Percentiles rank a stretch among this genome's conserved stretches.
Conservation (phyloP, 495 filamentous ascomycete genomes). For the Lasiosphaeria hispida region DNA sequence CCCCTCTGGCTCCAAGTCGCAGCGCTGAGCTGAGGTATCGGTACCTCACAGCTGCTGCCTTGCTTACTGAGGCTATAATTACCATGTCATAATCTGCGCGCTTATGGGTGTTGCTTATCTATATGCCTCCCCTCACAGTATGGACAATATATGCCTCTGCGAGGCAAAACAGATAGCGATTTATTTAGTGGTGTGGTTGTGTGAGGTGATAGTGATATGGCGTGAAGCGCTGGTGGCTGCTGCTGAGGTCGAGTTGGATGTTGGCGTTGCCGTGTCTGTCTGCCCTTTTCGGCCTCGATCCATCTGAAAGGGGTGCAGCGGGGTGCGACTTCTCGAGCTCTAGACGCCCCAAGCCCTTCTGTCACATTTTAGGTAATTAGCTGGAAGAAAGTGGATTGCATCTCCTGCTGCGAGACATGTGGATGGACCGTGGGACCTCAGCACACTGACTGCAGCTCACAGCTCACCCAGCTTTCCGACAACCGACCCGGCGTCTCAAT, state of each 20-base stretch:
- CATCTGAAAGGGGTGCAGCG: not conserved
- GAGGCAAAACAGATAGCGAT: too few relatives aligned
- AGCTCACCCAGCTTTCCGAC: slow-evolving; percentile 3
- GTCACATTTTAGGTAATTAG: slow-evolving; percentile 5
- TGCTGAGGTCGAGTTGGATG: not conserved
- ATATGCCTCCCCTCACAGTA: too few relatives aligned
- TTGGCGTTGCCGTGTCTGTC: not conserved
- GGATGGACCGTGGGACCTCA: not conserved
- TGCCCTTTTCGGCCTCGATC: not conserved
- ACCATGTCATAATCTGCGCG: too few relatives aligned
- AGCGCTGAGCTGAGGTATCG: not conserved
- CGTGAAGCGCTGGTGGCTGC: too few relatives aligned
- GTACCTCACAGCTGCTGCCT: not conserved
- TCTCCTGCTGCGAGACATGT: not conserved
- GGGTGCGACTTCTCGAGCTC: not conserved
- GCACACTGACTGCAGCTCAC: not conserved
- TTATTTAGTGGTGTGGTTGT: too few relatives aligned
- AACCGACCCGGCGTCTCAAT: slow-evolving; percentile 4
- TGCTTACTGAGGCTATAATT: too few relatives aligned
- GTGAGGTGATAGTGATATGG: too few relatives aligned
- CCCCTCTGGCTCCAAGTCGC: too few relatives aligned
- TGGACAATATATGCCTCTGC: too few relatives aligned
- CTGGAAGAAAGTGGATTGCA: not conserved
- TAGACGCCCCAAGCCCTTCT: slow-evolving; percentile 1
- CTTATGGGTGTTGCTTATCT: too few relatives aligned